Percentiles rank a stretch among this genome's conserved stretches.
Conservation (phyloP, 441 rosid species). For the Eutrema salsugineum region DNA sequence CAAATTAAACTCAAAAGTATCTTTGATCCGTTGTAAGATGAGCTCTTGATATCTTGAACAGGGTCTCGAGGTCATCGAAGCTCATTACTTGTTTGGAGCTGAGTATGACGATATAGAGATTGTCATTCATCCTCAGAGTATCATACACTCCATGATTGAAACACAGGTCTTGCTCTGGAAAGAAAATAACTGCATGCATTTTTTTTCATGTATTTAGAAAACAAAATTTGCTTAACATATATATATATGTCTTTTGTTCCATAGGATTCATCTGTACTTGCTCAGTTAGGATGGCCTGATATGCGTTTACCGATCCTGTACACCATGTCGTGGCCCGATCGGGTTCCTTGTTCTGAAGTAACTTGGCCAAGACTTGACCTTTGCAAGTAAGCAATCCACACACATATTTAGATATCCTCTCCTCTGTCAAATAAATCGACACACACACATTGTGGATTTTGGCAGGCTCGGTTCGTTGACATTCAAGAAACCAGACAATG, state of each 20-base stretch:
- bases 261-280: slow-evolving; percentile 92
- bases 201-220: neutral
- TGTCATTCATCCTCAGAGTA: slow-evolving; percentile 89
- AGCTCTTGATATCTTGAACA: slow-evolving; percentile 29
- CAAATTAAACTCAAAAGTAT: neutral
- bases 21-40: neutral
- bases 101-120: slow-evolving; percentile 89
- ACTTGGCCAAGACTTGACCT: slow-evolving; percentile 98
- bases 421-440: neutral
- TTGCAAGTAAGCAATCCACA: slow-evolving; percentile 59
- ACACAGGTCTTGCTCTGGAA: slow-evolving; percentile 54
- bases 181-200: neutral
- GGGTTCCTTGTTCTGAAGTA: slow-evolving; percentile 84
- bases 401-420: neutral
- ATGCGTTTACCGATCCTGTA: slow-evolving; percentile 92
- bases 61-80: slow-evolving; percentile 97
- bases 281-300: slow-evolving; percentile 97
- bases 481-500: slow-evolving; percentile 81
- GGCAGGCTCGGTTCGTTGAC: slow-evolving; percentile 85
- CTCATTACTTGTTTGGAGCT: slow-evolving; percentile 90
- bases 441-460: too few relatives aligned
- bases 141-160: slow-evolving; percentile 92
- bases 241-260: neutral
- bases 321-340: slow-evolving; percentile 96
- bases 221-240: neutral